Percentiles rank a stretch among this genome's conserved stretches.
These are phyloP conservation scores for Aspergillus piperis DNA, from an alignment of 2,329 filamentous ascomycete species.

Conservation along the genomic window DNA sequence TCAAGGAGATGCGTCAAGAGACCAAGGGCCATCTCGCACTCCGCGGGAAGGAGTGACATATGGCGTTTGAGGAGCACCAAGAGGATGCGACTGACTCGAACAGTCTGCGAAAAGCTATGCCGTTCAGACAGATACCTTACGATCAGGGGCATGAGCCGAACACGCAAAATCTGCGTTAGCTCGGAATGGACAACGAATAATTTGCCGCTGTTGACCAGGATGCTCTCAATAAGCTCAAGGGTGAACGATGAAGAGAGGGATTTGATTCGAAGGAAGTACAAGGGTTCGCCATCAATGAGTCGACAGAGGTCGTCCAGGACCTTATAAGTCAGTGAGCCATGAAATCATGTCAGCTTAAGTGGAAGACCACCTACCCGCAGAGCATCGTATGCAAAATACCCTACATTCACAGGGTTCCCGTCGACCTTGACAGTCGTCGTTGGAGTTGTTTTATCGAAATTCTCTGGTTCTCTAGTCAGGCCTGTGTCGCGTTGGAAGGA, in stretches of 20 bases:
- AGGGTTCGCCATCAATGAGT: conserved; percentile 78
- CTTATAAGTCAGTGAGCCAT: conserved; percentile 40
- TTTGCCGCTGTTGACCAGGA: conserved; percentile 79
- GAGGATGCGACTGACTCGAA: conserved; percentile 79
- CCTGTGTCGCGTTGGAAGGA: not conserved
- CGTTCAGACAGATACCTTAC: conserved; percentile 76
- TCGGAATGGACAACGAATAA: conserved; percentile 79
- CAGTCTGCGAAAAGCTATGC: conserved; percentile 76
- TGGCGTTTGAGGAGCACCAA: conserved; percentile 80
- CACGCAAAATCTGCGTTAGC: conserved; percentile 74
- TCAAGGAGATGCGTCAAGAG: conserved; percentile 85
- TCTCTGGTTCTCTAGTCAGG: conserved; percentile 22
- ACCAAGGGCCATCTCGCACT: conserved; percentile 80
- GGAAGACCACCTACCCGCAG: conserved; percentile 59
- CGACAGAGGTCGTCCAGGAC: conserved; percentile 89
- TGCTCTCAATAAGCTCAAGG: conserved; percentile 87
- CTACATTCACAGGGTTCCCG: conserved; percentile 66
- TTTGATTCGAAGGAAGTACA: conserved; percentile 78
- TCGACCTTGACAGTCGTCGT: conserved; percentile 69
- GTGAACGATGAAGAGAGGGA: conserved; percentile 79
- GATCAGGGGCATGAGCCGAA: conserved; percentile 78
- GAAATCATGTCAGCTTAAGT: not conserved
- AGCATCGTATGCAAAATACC: conserved; percentile 79
- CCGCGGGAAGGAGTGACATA: conserved; percentile 69
- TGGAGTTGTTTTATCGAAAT: conserved; percentile 52